phyloP scores from a whole-genome alignment of 2,329 filamentous ascomycete genomes.

The Cercospora beticola region DNA sequence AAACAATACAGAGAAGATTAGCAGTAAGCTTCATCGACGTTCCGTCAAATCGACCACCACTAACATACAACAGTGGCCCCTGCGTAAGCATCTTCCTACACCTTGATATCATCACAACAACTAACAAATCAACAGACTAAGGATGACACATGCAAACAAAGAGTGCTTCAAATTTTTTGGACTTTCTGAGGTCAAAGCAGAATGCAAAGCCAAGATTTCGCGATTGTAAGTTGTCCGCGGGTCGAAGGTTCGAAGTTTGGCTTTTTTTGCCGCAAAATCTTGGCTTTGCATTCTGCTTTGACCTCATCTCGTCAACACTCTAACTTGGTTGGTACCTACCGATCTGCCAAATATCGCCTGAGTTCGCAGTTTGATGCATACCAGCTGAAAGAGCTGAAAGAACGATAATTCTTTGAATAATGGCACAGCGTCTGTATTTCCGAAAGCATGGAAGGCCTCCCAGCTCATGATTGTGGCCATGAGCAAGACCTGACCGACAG shows the following conservation, averaged over 20 bases:
- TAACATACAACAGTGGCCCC: slow-evolving; percentile 41
- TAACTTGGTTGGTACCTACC: too few relatives aligned
- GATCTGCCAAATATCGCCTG: too few relatives aligned
- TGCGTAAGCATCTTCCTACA: slow-evolving; percentile 40
- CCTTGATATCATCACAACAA: too few relatives aligned
- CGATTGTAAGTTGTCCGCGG: too few relatives aligned
- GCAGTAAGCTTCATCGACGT: slow-evolving; percentile 32
- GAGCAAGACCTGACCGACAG: too few relatives aligned
- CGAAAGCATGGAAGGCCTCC: too few relatives aligned
- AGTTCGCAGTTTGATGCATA: too few relatives aligned
- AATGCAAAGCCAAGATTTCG: neutral
- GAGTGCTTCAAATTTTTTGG: neutral
- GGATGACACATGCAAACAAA: slow-evolving; percentile 73
- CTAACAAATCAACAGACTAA: slow-evolving; percentile 56
- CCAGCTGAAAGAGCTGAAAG: too few relatives aligned
- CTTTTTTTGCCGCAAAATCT: neutral
- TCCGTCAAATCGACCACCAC: neutral
- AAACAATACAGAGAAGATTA: slow-evolving; percentile 53
- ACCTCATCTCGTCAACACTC: neutral
- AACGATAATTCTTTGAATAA: too few relatives aligned
- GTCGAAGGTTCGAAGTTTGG: too few relatives aligned
- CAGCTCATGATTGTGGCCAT: too few relatives aligned
- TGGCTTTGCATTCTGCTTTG: neutral
- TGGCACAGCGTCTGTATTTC: too few relatives aligned
- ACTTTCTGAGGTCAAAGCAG: neutral